phyloP scores from a whole-genome alignment of 495 filamentous ascomycete species.

The Baudoinia panamericana region DNA sequence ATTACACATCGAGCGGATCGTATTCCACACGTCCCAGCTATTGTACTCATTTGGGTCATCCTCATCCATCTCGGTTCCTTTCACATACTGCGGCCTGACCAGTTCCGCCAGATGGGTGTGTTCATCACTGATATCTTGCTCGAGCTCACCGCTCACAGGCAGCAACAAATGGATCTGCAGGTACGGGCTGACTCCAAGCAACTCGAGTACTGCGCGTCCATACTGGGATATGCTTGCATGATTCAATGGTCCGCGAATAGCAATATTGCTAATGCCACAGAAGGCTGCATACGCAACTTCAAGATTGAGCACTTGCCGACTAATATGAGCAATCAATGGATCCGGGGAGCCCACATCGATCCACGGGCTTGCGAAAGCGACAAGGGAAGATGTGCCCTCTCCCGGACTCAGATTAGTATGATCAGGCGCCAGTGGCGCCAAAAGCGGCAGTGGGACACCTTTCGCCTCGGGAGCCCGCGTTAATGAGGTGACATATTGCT shows the following conservation, averaged over 20 bases:
- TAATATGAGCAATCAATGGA: conserved; percentile 66
- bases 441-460: conserved; percentile 23
- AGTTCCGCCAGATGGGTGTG: conserved; percentile 46
- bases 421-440: conserved; percentile 55
- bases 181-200: conserved; percentile 55
- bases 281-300: conserved; percentile 92
- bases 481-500: conserved; percentile 30
- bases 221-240: conserved; percentile 49
- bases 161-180: conserved; percentile 70
- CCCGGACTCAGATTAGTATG: conserved; percentile 66
- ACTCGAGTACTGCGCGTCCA: conserved; percentile 73
- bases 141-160: conserved; percentile 55
- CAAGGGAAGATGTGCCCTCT: conserved; percentile 53
- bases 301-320: conserved; percentile 73
- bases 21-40: conserved; percentile 89
- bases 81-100: conserved; percentile 41
- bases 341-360: conserved; percentile 79
- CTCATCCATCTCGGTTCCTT: conserved; percentile 30
- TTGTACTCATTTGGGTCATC: conserved; percentile 50
- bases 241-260: conserved; percentile 62
- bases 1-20: conserved; percentile 72
- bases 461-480: conserved; percentile 21
- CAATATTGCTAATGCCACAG: conserved; percentile 71
- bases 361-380: conserved; percentile 71
- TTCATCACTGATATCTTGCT: conserved; percentile 37